Conservation (phyloP, 2,329 filamentous ascomycete genomes). For the Tetracladium maxilliforme region DNA sequence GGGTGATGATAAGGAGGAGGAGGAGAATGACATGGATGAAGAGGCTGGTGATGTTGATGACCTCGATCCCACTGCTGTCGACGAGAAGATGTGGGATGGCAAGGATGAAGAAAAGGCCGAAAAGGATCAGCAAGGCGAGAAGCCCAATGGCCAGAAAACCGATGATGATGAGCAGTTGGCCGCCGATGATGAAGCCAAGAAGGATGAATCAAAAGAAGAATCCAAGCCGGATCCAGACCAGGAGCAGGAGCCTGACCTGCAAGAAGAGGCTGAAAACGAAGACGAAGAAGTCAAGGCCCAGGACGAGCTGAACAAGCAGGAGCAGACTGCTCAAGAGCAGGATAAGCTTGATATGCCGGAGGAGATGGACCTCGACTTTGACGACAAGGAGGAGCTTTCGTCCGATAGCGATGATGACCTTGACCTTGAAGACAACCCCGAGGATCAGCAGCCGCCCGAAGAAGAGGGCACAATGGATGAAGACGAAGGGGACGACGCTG, state of each 20-base stretch:
- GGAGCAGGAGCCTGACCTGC: conserved; percentile 26
- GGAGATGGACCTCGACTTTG: conserved; percentile 54
- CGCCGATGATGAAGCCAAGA: conserved; percentile 40
- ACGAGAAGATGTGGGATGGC: conserved; percentile 99
- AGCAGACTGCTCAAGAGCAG: conserved; percentile 52
- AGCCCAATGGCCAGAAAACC: conserved; percentile 54
- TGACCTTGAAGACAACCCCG: conserved; percentile 18
- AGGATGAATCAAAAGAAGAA: conserved; percentile 35
- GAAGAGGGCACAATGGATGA: conserved; percentile 9
- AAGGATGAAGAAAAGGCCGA: conserved; percentile 64
- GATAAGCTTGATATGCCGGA: conserved; percentile 56
- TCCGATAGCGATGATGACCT: conserved; percentile 25
- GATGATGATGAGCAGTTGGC: conserved; percentile 35
- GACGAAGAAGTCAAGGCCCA: conserved; percentile 33
- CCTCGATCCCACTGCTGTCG: conserved; percentile 74
- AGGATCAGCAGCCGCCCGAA: conserved; percentile 1
- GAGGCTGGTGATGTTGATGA: conserved; percentile 86
- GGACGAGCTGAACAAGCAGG: conserved; percentile 46
- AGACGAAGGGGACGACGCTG: conserved; percentile 17
- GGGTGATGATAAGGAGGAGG: conserved; percentile 48
- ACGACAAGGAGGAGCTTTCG: conserved; percentile 32
- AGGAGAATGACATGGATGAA: conserved; percentile 70
- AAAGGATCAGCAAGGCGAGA: conserved; percentile 66
- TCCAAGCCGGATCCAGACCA: conserved; percentile 27
- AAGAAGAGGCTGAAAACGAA: conserved; percentile 22